Evolutionary conservation across 768 basidiomycete genomes (phyloP), one percentile per base, ranked within the genome.

Genomic region (Tricholoma furcatifolium): DNA sequence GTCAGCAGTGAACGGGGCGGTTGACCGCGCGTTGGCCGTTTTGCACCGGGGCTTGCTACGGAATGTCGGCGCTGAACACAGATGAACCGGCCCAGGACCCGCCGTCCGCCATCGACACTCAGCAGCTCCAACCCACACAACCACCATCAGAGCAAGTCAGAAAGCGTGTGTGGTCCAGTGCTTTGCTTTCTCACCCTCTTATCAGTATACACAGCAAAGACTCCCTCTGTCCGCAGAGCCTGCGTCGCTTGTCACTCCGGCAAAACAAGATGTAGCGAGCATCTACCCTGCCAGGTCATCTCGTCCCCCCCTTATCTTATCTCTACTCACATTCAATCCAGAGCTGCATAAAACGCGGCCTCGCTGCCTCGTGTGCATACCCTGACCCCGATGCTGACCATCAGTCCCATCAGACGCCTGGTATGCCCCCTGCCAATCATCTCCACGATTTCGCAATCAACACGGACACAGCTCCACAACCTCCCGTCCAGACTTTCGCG

Each of bases 311-410:
- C 12, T 27, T 35, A 14, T 43, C n/a, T 47, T 43, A 51, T 32
- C 47, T 47, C 32, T 36, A 39, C 41, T 46, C 49, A 51, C 47
- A 17, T 49, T 31, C 23, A 43, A 38, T 50, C 30, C 67, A 91
- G 89, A 89, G 85, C 67, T 91, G 89, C 62, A 76, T 91, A 64
- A 91, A 91, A 70, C 82, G 89, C 49, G 89, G 89, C 17, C 74
- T 90, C 49, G 88, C 85, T 23, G 68, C 77, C 2, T 67, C 77
- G 15, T 91, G 89, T 63, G 74, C 86, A 12, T 91, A 91, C 66
- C 88, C 89, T 20, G 89, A 91, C 68, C 87, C 88, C 32, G 88
- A 91, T 59, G 71, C 75, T 48, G 75, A 77, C 52, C 78, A 79
- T 56, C 72, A 72, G 38, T 18, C 65, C 24, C 73, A 76, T 53